Conservation (phyloP, 768 basidiomycete genomes). For the Rubroboletus pulcherrimus region DNA sequence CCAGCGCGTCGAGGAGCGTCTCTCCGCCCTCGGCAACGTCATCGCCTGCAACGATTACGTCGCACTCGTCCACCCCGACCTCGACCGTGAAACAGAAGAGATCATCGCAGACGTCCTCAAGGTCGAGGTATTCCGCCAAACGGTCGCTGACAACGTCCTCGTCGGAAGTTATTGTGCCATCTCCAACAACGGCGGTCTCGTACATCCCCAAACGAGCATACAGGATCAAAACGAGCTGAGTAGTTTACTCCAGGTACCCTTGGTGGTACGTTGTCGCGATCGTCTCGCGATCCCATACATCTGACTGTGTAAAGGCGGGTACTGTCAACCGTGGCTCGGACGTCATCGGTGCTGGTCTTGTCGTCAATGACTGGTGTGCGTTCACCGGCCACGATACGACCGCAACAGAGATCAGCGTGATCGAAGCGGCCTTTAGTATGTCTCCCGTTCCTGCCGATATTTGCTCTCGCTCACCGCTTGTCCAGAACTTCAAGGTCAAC, state of each 20-base stretch:
- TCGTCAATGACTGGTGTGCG: conserved; percentile 99
- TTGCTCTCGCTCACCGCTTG: conserved; percentile 5
- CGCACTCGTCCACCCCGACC: conserved; percentile 95
- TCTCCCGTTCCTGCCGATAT: conserved; percentile 16
- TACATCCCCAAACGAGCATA: conserved; percentile 95
- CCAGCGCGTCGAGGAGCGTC: conserved; percentile 94
- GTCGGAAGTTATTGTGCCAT: conserved; percentile 96
- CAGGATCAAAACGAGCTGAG: conserved; percentile 98
- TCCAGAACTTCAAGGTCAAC: conserved; percentile 81
- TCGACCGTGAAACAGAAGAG: conserved; percentile 98
- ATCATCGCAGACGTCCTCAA: conserved; percentile 99
- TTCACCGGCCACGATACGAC: conserved; percentile 99
- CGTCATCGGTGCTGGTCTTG: conserved; percentile 94
- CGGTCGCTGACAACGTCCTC: conserved; percentile 92
- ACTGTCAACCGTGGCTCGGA: conserved; percentile 99
- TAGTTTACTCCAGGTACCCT: conserved; percentile 86
- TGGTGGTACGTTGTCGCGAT: conserved; percentile 65
- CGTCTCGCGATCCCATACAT: neutral
- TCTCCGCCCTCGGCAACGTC: conserved; percentile 97
- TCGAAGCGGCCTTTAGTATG: conserved; percentile 96
- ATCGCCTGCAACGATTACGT: conserved; percentile 99
- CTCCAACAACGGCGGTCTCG: conserved; percentile 95
- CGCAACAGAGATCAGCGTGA: conserved; percentile 98
- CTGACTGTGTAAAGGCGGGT: conserved; percentile 61
- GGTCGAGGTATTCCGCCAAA: conserved; percentile 98